phyloP scores from a whole-genome alignment of 306 rosid genomes.

The Citrullus amarus region DNA sequence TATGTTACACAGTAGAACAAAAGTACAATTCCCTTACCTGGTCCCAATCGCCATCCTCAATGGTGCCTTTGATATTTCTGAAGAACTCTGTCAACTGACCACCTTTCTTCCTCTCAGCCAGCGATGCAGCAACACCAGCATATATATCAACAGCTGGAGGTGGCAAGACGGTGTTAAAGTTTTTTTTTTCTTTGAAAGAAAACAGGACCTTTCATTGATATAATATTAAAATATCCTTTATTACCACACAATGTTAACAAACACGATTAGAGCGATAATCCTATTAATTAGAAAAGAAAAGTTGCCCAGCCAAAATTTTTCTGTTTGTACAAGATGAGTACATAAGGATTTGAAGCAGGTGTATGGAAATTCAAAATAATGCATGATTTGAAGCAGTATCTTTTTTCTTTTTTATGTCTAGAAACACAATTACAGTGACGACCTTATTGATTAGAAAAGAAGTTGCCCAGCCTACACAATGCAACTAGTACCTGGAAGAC shows the following conservation, averaged over 20 bases:
- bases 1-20: background rate
- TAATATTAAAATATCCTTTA: too few species aligned
- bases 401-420: too few species aligned
- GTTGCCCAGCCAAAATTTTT: slow-evolving; percentile 60
- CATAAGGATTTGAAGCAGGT: slow-evolving; percentile 1
- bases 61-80: slow-evolving; percentile 83
- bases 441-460: background rate
- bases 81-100: slow-evolving; percentile 88
- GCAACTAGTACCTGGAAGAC: slow-evolving; percentile 59
- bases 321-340: slow-evolving; percentile 38
- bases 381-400: too few species aligned
- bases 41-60: slow-evolving; percentile 95
- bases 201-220: too few species aligned
- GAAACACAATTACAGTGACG: background rate
- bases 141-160: slow-evolving; percentile 88
- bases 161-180: slow-evolving; percentile 12
- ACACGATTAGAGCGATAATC: too few species aligned
- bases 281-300: too few species aligned
- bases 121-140: slow-evolving; percentile 91
- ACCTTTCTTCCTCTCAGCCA: slow-evolving; percentile 90
- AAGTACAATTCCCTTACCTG: slow-evolving; percentile 41
- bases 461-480: slow-evolving; percentile 5
- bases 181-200: background rate
- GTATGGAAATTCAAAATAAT: background rate
- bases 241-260: too few species aligned